Conservation (phyloP, 257 asterid species). For the Oldenlandia corymbosa region DNA sequence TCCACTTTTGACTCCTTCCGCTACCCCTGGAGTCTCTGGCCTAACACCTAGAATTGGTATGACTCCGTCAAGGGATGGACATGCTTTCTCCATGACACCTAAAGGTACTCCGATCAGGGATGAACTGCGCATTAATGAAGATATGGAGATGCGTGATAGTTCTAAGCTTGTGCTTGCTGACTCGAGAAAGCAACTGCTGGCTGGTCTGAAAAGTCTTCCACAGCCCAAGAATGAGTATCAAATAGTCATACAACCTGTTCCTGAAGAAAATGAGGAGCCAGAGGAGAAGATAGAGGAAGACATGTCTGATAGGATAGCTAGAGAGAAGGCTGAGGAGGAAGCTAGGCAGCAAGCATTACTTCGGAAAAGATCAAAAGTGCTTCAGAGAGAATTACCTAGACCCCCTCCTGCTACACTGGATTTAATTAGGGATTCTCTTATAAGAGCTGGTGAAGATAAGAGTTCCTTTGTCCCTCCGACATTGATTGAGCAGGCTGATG, state of each 20-base stretch:
- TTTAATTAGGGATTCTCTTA: constrained; percentile 57
- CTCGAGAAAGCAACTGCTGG: constrained; percentile 50
- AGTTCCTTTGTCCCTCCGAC: constrained; percentile 97
- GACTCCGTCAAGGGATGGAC: constrained; percentile 76
- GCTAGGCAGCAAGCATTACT: constrained; percentile 79
- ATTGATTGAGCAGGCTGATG: constrained; percentile 87
- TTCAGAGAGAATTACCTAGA: constrained; percentile 98
- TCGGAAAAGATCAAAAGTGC: constrained; percentile 81
- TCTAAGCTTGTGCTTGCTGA: constrained; percentile 52
- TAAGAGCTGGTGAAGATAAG: constrained; percentile 77
- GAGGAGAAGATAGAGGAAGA: constrained; percentile 98
- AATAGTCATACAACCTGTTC: constrained; percentile 57
- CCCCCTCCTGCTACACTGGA: constrained; percentile 83
- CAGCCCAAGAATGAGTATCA: constrained; percentile 95
- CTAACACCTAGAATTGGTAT: constrained; percentile 82
- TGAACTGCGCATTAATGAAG: constrained; percentile 79
- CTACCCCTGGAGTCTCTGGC: constrained; percentile 72
- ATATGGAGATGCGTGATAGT: constrained; percentile 51
- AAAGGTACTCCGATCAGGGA: constrained; percentile 94
- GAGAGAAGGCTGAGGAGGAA: constrained; percentile 95
- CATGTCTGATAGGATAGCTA: constrained; percentile 92
- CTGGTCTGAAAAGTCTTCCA: constrained; percentile 71
- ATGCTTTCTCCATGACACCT: constrained; percentile 71
- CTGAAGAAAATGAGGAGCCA: constrained; percentile 83
- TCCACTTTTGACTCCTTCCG: constrained; percentile 86